Percentiles rank a stretch among this genome's conserved stretches.
Evolutionary conservation across 73 alveolate genomes (phyloP).

Genomic region (Uronychia setigera): DNA sequence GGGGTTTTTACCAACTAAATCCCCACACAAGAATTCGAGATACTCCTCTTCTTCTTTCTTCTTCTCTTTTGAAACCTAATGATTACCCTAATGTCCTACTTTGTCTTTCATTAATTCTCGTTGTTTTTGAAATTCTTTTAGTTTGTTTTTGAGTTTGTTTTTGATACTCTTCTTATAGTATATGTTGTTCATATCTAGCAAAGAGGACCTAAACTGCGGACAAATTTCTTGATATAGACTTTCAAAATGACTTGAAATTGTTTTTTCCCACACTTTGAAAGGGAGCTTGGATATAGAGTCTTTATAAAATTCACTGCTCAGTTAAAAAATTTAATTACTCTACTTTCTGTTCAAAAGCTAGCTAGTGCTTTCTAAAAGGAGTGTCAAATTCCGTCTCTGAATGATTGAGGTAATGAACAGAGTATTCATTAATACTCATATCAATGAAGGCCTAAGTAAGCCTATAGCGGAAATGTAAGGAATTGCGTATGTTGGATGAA

Average conservation of each 20-base stretch:
- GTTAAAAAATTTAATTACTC: neutral
- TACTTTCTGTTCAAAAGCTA: neutral
- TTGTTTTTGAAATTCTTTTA: conserved; percentile 3
- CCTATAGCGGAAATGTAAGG: neutral
- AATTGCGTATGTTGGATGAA: no score
- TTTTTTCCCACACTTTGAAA: conserved; percentile 21
- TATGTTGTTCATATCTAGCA: neutral
- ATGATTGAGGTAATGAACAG: conserved; percentile 18
- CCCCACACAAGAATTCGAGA: neutral
- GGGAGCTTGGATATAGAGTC: conserved; percentile 9
- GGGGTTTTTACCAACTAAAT: neutral
- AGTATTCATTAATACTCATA: conserved; percentile 33
- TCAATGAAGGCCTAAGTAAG: conserved; percentile 1
- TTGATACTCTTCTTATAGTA: conserved; percentile 10
- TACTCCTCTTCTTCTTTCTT: neutral
- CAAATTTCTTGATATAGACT: neutral
- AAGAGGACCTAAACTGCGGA: neutral
- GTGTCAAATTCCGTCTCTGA: conserved; percentile 10
- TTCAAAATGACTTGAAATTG: conserved; percentile 3
- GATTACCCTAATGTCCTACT: neutral
- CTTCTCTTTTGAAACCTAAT: neutral
- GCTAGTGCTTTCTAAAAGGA: conserved; percentile 2
- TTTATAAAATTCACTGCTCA: conserved; percentile 9
- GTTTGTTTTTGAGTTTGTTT: conserved; percentile 4
- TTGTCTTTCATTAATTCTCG: neutral